These are phyloP conservation scores for Pseudogymnoascus sp. DNA, from an alignment of 2,329 filamentous ascomycete species.

Conservation along the genomic window DNA sequence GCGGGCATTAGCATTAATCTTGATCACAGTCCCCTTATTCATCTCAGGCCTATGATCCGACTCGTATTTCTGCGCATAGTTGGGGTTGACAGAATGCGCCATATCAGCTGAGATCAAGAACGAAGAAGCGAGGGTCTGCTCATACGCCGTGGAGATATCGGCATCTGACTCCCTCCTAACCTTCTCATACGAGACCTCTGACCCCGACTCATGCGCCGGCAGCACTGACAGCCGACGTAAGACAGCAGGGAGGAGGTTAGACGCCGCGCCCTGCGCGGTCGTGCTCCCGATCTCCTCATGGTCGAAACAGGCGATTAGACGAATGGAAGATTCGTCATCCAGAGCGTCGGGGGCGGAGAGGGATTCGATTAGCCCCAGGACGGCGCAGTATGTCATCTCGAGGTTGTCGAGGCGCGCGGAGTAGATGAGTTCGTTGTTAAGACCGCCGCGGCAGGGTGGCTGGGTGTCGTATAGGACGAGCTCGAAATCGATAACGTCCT, in stretches of 20 bases:
- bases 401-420: slow-evolving; percentile 93
- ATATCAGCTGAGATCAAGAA: slow-evolving; percentile 96
- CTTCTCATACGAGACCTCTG: slow-evolving; percentile 57
- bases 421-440: slow-evolving; percentile 89
- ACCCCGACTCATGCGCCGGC: slow-evolving; percentile 43
- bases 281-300: slow-evolving; percentile 94
- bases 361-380: slow-evolving; percentile 77
- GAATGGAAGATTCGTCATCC: slow-evolving; percentile 70
- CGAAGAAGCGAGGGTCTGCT: slow-evolving; percentile 83
- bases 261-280: slow-evolving; percentile 88
- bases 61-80: slow-evolving; percentile 90
- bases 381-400: slow-evolving; percentile 90
- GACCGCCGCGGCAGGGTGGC: slow-evolving; percentile 75
- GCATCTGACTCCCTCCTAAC: slow-evolving; percentile 43
- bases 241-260: slow-evolving; percentile 80
- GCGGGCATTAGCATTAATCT: slow-evolving; percentile 94
- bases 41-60: slow-evolving; percentile 83
- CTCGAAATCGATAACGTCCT: slow-evolving; percentile 85
- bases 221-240: slow-evolving; percentile 82
- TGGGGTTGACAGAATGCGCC: slow-evolving; percentile 93
- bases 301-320: slow-evolving; percentile 90
- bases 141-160: slow-evolving; percentile 71
- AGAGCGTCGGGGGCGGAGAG: slow-evolving; percentile 55
- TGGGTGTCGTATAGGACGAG: slow-evolving; percentile 96
- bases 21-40: slow-evolving; percentile 95